These are phyloP conservation scores for Mortierella sp. DNA, from an alignment of 371 early-diverging fungal species.

Conservation along the genomic window DNA sequence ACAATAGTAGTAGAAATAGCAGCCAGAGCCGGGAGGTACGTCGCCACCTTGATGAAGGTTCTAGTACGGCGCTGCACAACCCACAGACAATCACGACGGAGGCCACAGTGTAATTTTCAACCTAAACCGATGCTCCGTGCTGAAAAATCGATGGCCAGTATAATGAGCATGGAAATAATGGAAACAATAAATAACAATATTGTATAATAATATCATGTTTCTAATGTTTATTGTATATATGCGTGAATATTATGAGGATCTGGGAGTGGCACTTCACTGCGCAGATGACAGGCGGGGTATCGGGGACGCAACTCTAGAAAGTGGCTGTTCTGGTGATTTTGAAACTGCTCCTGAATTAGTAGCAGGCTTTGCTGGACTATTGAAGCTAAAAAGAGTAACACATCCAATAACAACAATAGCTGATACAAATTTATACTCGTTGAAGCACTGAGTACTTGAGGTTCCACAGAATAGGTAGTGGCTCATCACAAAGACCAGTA, in stretches of 20 bases:
- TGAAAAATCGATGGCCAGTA: not conserved
- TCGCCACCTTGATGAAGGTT: not conserved
- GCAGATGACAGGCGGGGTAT: constrained; percentile 29
- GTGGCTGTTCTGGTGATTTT: not conserved
- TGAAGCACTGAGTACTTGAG: constrained; percentile 78
- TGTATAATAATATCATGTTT: not conserved
- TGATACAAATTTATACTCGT: constrained; percentile 63
- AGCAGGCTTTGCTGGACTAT: constrained; percentile 5
- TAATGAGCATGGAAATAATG: not conserved
- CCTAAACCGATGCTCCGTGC: not conserved
- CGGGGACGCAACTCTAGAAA: constrained; percentile 14
- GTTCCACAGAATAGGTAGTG: constrained; percentile 71
- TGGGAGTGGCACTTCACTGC: not conserved
- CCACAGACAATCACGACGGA: constrained; percentile 26
- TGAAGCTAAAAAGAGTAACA: constrained; percentile 62
- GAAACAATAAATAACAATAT: constrained; percentile 2
- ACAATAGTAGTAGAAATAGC: constrained; percentile 21
- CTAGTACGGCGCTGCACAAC: constrained; percentile 9
- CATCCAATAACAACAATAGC: constrained; percentile 63
- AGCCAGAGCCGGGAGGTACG: constrained; percentile 29
- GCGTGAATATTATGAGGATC: not conserved
- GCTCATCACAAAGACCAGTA: constrained; percentile 76
- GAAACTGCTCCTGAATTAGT: not conserved
- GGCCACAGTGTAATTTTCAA: constrained; percentile 10
- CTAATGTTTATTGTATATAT: not conserved